Percentiles rank a stretch among this genome's conserved stretches.
Evolutionary conservation across 2,329 filamentous ascomycete species (phyloP).

Genomic region (Blumeriella jaapii): DNA sequence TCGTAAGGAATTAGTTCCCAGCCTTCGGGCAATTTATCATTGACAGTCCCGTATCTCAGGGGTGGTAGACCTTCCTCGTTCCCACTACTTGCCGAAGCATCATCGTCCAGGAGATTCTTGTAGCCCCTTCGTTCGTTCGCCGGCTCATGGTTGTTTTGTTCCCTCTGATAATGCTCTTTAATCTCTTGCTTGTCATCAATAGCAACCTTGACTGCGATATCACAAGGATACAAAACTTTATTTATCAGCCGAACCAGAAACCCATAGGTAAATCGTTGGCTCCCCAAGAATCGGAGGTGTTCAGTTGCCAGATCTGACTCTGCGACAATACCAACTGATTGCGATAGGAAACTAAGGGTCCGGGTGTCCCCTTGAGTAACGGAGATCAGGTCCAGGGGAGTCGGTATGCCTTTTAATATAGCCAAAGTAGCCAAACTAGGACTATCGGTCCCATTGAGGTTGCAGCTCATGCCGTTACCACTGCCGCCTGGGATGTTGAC

Average conservation of each 20-base stretch:
- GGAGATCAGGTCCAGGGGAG: slow-evolving; percentile 73
- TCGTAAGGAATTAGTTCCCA: slow-evolving; percentile 68
- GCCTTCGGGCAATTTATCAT: slow-evolving; percentile 61
- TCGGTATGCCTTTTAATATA: slow-evolving; percentile 79
- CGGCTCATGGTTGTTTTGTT: slow-evolving; percentile 27
- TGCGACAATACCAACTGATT: slow-evolving; percentile 80
- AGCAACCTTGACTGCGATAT: slow-evolving; percentile 75
- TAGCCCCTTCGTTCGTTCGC: slow-evolving; percentile 23
- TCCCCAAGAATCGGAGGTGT: slow-evolving; percentile 86
- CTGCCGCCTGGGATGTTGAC: slow-evolving; percentile 85
- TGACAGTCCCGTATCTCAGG: slow-evolving; percentile 68
- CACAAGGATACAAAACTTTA: slow-evolving; percentile 75
- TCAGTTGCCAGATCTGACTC: slow-evolving; percentile 87
- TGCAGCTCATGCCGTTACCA: slow-evolving; percentile 88
- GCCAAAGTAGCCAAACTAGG: slow-evolving; percentile 67
- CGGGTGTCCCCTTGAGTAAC: slow-evolving; percentile 70
- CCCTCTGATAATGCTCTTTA: slow-evolving; percentile 56
- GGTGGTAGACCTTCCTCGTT: slow-evolving; percentile 49
- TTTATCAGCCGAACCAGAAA: slow-evolving; percentile 66
- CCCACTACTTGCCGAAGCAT: slow-evolving; percentile 23
- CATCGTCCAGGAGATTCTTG: slow-evolving; percentile 24
- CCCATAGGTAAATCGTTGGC: slow-evolving; percentile 72
- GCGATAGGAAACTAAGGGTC: slow-evolving; percentile 79
- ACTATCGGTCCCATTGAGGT: slow-evolving; percentile 70
- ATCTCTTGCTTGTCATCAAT: slow-evolving; percentile 65